Conservation (phyloP, 2,329 filamentous ascomycete species). For the Neofusicoccum kwambonambiense region DNA sequence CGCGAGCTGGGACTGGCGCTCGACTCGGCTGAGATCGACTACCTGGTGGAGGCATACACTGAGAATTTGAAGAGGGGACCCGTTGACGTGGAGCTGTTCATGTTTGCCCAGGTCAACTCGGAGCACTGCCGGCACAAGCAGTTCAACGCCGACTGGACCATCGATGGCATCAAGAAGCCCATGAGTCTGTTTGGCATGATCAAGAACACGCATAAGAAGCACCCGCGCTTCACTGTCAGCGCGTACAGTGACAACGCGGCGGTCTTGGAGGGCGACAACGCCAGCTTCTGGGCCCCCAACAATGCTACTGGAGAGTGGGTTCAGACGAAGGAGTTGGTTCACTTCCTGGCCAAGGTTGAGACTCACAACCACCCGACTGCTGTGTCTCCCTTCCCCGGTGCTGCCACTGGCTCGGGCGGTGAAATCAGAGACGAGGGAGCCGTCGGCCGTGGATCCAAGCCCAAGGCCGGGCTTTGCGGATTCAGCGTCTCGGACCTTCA, state of each 20-base stretch:
- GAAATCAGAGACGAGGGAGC: slow-evolving; percentile 95
- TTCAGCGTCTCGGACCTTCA: slow-evolving; percentile 94
- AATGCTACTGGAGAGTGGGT: slow-evolving; percentile 84
- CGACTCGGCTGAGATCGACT: slow-evolving; percentile 86
- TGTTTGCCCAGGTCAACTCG: slow-evolving; percentile 99
- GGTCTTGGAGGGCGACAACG: slow-evolving; percentile 73
- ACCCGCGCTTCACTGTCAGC: slow-evolving; percentile 79
- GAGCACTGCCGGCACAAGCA: slow-evolving; percentile 89
- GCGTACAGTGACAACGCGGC: slow-evolving; percentile 98
- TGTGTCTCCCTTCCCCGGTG: slow-evolving; percentile 89
- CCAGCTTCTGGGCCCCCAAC: slow-evolving; percentile 83
- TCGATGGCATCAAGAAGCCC: slow-evolving; percentile 78
- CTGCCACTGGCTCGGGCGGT: slow-evolving; percentile 91
- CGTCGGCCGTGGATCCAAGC: slow-evolving; percentile 86
- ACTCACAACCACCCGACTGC: slow-evolving; percentile 98
- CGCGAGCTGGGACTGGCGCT: slow-evolving; percentile 79
- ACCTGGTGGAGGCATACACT: slow-evolving; percentile 82
- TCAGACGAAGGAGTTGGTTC: slow-evolving; percentile 79
- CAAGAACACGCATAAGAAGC: slow-evolving; percentile 80
- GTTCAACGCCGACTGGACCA: slow-evolving; percentile 96
- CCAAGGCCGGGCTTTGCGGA: slow-evolving; percentile 86
- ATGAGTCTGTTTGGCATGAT: slow-evolving; percentile 95
- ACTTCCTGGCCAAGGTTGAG: slow-evolving; percentile 91
- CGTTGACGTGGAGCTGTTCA: slow-evolving; percentile 93
- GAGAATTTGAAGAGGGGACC: slow-evolving; percentile 64